Evolutionary conservation across 345 rosid genomes (phyloP).

Genomic region (Eutrema heterophyllum): DNA sequence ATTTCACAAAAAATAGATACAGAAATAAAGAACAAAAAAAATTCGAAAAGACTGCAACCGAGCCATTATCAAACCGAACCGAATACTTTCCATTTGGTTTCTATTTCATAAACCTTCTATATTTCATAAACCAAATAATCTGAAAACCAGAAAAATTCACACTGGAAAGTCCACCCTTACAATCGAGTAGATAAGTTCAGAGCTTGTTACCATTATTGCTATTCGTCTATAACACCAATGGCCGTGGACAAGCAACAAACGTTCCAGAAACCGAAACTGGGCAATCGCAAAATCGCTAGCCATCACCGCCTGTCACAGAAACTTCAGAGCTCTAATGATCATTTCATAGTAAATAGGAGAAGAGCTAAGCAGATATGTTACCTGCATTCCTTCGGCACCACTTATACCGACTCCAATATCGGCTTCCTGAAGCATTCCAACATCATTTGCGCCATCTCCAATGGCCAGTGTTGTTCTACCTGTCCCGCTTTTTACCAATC

Average conservation of each 20-base stretch:
- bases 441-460: slow-evolving; percentile 98
- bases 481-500: slow-evolving; percentile 64
- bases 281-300: slow-evolving; percentile 92
- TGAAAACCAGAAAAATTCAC: no score
- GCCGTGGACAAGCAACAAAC: slow-evolving; percentile 82
- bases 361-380: neutral
- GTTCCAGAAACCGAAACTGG: slow-evolving; percentile 78
- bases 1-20: neutral
- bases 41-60: no score
- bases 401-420: slow-evolving; percentile 96
- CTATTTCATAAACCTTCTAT: no score
- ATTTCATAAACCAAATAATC: no score
- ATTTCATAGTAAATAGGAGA: neutral
- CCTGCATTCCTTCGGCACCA: slow-evolving; percentile 98
- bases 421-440: slow-evolving; percentile 95
- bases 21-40: neutral
- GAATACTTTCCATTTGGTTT: neutral
- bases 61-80: no score
- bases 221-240: slow-evolving; percentile 98
- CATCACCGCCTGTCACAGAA: slow-evolving; percentile 72
- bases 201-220: slow-evolving; percentile 66
- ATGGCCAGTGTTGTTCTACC: slow-evolving; percentile 64
- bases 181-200: no score
- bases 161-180: no score
- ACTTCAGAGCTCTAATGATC: neutral